Percentiles rank a stretch among this genome's conserved stretches.
Conservation (phyloP, 2,329 filamentous ascomycete species). For the Xylariaceae sp. region DNA sequence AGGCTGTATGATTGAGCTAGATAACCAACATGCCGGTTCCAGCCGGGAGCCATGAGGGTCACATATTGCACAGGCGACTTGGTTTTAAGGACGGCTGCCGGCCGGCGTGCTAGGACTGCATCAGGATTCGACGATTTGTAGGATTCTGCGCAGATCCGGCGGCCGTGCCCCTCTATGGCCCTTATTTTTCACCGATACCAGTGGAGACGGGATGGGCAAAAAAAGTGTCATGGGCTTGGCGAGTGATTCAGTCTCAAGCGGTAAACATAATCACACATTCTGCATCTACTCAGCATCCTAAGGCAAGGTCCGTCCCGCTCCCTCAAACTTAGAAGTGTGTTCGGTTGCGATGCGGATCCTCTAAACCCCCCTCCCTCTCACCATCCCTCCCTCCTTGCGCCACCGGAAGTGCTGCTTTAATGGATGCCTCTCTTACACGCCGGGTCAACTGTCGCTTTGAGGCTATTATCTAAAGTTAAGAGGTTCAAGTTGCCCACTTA, state of each 20-base stretch:
- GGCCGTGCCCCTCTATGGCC: too few species aligned
- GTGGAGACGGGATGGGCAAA: background rate
- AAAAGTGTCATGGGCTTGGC: constrained; percentile 18
- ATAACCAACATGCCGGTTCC: background rate
- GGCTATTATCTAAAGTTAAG: too few species aligned
- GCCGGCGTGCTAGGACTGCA: constrained; percentile 10
- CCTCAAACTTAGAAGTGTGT: background rate
- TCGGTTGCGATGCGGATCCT: too few species aligned
- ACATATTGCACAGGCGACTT: too few species aligned
- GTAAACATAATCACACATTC: constrained; percentile 18
- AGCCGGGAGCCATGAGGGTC: background rate
- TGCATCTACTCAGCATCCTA: constrained; percentile 15
- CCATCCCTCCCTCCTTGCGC: too few species aligned
- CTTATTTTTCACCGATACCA: background rate
- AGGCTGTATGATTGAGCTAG: constrained; percentile 4
- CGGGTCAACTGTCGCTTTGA: too few species aligned
- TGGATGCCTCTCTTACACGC: too few species aligned
- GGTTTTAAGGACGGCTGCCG: constrained; percentile 10
- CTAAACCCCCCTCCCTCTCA: too few species aligned
- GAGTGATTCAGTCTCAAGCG: constrained; percentile 11
- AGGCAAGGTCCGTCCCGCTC: constrained; percentile 5
- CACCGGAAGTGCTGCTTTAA: too few species aligned
- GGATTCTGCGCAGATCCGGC: background rate
- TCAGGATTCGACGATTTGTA: constrained; percentile 1
- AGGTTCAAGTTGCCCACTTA: too few species aligned